phyloP scores from a whole-genome alignment of 2,329 filamentous ascomycete genomes.

The Endoconidiophora laricicola region DNA sequence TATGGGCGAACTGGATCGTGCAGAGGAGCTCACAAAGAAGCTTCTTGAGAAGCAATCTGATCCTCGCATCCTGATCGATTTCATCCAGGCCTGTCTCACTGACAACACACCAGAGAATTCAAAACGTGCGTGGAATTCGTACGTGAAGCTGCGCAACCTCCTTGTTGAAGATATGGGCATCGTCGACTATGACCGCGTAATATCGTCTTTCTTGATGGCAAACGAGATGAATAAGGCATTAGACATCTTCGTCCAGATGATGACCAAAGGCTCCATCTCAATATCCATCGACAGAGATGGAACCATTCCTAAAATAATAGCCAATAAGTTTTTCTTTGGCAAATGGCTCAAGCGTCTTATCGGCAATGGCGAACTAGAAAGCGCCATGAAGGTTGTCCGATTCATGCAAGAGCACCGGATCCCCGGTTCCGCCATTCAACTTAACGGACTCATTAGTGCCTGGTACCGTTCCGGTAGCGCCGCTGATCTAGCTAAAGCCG shows the following conservation, averaged over 20 bases:
- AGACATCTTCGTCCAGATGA: conserved; percentile 77
- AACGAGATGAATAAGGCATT: conserved; percentile 51
- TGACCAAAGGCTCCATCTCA: conserved; percentile 41
- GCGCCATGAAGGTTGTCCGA: conserved; percentile 54
- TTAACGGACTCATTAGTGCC: conserved; percentile 68
- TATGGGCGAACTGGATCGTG: conserved; percentile 39
- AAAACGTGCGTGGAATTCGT: conserved; percentile 50
- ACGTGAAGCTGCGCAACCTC: conserved; percentile 44
- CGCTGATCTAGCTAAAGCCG: conserved; percentile 41
- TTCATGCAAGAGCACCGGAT: conserved; percentile 58
- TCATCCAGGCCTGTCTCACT: conserved; percentile 52
- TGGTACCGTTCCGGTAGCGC: conserved; percentile 50
- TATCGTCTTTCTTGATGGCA: conserved; percentile 51
- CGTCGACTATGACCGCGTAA: conserved; percentile 60
- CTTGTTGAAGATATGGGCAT: conserved; percentile 47
- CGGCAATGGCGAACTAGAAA: conserved; percentile 51
- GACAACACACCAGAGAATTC: conserved; percentile 25
- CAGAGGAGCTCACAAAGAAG: conserved; percentile 36
- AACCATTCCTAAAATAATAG: conserved; percentile 31
- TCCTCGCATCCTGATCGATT: conserved; percentile 42
- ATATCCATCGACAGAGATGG: conserved; percentile 25
- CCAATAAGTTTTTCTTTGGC: conserved; percentile 68
- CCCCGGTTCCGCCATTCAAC: conserved; percentile 52
- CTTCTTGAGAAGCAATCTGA: conserved; percentile 34
- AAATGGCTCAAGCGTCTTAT: conserved; percentile 81